Evolutionary conservation across 2,329 filamentous ascomycete species (phyloP).

Genomic region (Ceratocystis smalleyi): DNA sequence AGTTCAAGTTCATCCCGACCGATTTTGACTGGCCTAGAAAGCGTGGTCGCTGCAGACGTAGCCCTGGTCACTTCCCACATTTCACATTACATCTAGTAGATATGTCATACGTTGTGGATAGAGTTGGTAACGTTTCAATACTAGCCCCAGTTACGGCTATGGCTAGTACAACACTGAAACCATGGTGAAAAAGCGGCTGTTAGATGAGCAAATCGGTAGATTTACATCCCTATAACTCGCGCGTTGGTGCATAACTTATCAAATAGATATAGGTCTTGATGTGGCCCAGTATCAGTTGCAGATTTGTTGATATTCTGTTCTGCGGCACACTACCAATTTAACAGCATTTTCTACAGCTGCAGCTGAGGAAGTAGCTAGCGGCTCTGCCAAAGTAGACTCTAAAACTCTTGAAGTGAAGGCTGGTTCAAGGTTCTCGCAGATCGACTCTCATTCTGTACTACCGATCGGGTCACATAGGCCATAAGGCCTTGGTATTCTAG

Average conservation of each 20-base stretch:
- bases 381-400: background rate
- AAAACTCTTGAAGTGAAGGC: background rate
- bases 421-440: background rate
- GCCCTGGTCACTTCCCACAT: conserved; percentile 23
- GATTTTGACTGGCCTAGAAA: conserved; percentile 22
- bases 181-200: background rate
- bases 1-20: conserved; percentile 21
- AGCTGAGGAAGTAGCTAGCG: background rate
- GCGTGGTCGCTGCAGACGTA: conserved; percentile 21
- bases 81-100: conserved; percentile 18
- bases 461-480: conserved; percentile 22
- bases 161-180: background rate
- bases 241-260: background rate
- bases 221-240: background rate
- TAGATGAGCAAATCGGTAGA: background rate
- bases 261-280: background rate
- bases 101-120: conserved; percentile 22
- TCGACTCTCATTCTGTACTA: conserved; percentile 17
- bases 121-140: conserved; percentile 16
- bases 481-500: conserved; percentile 19
- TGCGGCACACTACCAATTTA: background rate
- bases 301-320: background rate
- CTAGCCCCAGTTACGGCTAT: background rate
- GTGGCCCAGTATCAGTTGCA: background rate
- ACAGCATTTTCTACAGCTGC: background rate